Evolutionary conservation across 306 rosid genomes (phyloP).

Genomic region (Pyrus communis): DNA sequence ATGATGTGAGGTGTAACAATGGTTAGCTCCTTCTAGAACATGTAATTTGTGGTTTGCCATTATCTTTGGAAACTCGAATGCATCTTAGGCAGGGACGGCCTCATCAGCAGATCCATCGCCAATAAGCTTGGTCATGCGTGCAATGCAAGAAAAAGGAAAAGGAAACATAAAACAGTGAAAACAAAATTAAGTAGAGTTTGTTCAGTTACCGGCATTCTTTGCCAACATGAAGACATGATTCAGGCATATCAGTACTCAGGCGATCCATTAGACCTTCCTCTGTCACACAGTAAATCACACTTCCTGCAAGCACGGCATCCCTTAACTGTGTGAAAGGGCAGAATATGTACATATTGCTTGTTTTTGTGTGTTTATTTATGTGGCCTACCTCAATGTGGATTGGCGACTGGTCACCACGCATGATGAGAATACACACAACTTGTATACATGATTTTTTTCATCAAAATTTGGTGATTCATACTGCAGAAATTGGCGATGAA

Average conservation of each 20-base stretch:
- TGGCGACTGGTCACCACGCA: not conserved
- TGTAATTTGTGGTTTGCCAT: conserved; percentile 65
- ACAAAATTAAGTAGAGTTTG: not conserved
- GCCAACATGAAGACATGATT: conserved; percentile 59
- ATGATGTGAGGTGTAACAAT: conserved; percentile 44
- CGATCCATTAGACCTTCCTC: conserved; percentile 62
- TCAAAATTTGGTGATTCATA: no score
- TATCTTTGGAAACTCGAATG: conserved; percentile 57
- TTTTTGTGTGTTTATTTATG: not conserved
- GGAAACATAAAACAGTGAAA: not conserved
- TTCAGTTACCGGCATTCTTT: conserved; percentile 49
- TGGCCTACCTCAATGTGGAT: no score
- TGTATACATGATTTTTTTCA: no score
- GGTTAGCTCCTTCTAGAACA: conserved; percentile 56
- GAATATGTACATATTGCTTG: not conserved
- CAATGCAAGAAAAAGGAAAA: not conserved
- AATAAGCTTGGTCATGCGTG: not conserved
- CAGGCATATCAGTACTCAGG: conserved; percentile 50
- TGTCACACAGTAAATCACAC: conserved; percentile 37
- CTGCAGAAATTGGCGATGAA: no score
- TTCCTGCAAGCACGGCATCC: conserved; percentile 24
- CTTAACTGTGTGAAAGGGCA: not conserved
- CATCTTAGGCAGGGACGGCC: conserved; percentile 47
- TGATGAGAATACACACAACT: not conserved
- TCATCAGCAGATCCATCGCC: conserved; percentile 43